Base-by-base conservation (phyloP, 163 green algal genomes). In the Chloroidium sp. region DNA sequence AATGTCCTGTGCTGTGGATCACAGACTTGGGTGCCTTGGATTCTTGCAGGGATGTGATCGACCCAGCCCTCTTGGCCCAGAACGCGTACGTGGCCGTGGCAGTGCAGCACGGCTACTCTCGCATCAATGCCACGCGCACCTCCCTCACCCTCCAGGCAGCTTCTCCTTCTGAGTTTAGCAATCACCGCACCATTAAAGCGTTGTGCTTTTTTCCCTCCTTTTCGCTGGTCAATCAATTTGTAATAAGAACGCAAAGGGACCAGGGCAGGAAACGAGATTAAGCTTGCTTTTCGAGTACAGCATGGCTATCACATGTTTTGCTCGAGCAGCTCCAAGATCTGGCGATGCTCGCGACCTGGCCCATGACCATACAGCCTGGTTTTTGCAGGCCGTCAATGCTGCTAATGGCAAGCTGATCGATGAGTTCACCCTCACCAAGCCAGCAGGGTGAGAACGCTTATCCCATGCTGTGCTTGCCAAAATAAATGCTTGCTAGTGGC, bases 391-490 rank as follows among this genome's bases (percentile, higher is more conserved):
- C 57, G 76, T 80, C 59, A 80, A 80, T 61, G 64, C 79, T 8
- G 36, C 75, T 36, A 69, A 82, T 36, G 79, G 79, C 60, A 77
- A 14, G 13, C 60, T 82, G 3, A 75, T 82, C 57, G 79, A 82
- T 69, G 59, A 82, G 14, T 82, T 78, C 79, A 82, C 79, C 69
- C 1, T 82, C 67, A 82, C 79, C 10, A 77, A 78, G 59, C 79
- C 79, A 2, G n/a, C 60, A 72, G 64, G 64, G 64, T 72, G 64
- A 6, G 64, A 6, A 10, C 64, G 6, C 64, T 72, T 10, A n/a
- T 6, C 64, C 64, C 64, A 6, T 72, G 64, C 64, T 72, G 64
- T 10, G 64, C 6, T 10, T 10, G 6, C 6, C 6, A 10, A 6
- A 72, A 72, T 10, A 6, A 72, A 10, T 10, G 64, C 64, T 10